Conservation (phyloP, 129 eudicot genomes). For the Silybum marianum region DNA sequence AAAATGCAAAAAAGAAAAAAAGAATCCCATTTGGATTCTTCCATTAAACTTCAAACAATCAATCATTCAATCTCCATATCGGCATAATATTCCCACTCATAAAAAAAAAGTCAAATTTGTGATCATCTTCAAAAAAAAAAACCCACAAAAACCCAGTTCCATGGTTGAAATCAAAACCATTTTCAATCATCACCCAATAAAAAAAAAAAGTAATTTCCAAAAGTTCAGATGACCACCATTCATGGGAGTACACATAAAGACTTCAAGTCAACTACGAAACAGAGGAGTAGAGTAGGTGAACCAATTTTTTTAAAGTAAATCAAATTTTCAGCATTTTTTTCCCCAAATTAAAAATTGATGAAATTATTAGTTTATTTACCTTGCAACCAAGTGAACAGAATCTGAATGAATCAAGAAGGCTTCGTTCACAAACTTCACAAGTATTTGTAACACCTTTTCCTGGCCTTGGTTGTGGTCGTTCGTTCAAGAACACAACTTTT, state of each 20-base stretch:
- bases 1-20: slow-evolving; percentile 2
- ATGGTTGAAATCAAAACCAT: slow-evolving; percentile 21
- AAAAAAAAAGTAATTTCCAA: neutral
- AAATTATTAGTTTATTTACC: slow-evolving; percentile 39
- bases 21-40: slow-evolving; percentile 19
- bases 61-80: slow-evolving; percentile 33
- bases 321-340: neutral
- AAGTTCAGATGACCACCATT: neutral
- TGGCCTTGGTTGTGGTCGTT: slow-evolving; percentile 94
- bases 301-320: neutral
- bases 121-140: slow-evolving; percentile 16
- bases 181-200: neutral
- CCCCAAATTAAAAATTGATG: slow-evolving; percentile 5
- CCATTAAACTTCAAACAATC: slow-evolving; percentile 21
- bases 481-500: slow-evolving; percentile 87
- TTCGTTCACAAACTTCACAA: slow-evolving; percentile 87
- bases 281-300: slow-evolving; percentile 32
- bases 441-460: slow-evolving; percentile 94
- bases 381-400: slow-evolving; percentile 98
- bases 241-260: slow-evolving; percentile 4
- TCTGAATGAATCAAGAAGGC: slow-evolving; percentile 83
- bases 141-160: slow-evolving; percentile 11
- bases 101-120: slow-evolving; percentile 30
- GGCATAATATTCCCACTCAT: slow-evolving; percentile 35
- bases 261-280: slow-evolving; percentile 26